Conservation (phyloP, 208 protist species). For the Herpetomonas samuelpessoai region DNA sequence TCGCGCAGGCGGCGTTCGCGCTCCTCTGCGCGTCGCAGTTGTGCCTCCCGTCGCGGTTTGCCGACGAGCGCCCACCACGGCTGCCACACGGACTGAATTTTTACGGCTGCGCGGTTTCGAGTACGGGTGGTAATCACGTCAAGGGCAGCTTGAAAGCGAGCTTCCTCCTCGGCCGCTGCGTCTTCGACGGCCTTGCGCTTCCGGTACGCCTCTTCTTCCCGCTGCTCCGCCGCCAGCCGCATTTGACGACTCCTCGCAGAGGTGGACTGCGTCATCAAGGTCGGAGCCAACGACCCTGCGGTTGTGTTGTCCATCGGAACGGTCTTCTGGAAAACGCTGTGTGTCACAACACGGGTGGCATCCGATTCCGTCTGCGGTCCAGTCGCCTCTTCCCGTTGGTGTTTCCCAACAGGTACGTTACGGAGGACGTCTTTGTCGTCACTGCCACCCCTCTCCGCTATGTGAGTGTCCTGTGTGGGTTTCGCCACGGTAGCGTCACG, state of each 20-base stretch:
- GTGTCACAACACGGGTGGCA: too few relatives aligned
- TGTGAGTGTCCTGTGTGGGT: conserved; percentile 1
- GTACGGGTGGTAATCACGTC: conserved; percentile 32
- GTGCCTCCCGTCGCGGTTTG: conserved; percentile 32
- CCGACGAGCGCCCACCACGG: conserved; percentile 69
- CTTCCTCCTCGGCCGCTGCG: conserved; percentile 12
- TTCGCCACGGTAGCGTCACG: not conserved
- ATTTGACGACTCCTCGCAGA: not conserved
- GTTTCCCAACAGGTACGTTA: too few relatives aligned
- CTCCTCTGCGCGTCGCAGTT: conserved; percentile 45
- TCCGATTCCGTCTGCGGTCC: too few relatives aligned
- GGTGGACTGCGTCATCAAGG: not conserved
- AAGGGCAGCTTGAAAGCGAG: conserved; percentile 20
- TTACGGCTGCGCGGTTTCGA: conserved; percentile 29
- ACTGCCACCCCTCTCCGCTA: too few relatives aligned
- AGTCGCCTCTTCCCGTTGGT: too few relatives aligned
- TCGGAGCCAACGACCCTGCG: conserved; percentile 4
- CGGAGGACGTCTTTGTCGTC: too few relatives aligned
- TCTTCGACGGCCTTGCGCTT: not conserved
- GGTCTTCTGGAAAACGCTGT: too few relatives aligned
- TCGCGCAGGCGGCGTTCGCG: conserved; percentile 22
- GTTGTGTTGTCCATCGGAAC: too few relatives aligned
- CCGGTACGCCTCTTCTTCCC: conserved; percentile 22
- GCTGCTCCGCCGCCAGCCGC: not conserved
- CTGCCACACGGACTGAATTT: conserved; percentile 57